Evolutionary conservation across 2,329 filamentous ascomycete genomes (phyloP), one percentile per base, ranked within the genome.

Genomic region (Exophiala lecanii-corni): DNA sequence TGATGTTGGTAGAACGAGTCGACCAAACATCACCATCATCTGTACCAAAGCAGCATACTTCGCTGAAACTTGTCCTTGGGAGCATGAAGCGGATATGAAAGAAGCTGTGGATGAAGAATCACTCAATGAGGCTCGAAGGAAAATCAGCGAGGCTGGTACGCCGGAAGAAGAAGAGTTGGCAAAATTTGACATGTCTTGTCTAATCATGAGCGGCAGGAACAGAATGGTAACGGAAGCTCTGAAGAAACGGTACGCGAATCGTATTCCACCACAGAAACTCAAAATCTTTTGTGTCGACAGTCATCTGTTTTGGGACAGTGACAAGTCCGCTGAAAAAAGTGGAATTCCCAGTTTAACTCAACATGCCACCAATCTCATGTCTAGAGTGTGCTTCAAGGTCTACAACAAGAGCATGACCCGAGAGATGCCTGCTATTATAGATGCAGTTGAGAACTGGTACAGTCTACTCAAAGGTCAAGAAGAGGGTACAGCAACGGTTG

Each of bases 201-300:
- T 49, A 9, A 6, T 42, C 9, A 46, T 46, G 5, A 21, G 36
- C 5, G 25, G 17, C 10, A 34, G 47, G 15, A 49, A 49, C 21
- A 12, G 25, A 10, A 36, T 34, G 4, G 36, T 46, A 4, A 20
- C 15, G 5, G 12, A 20, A 9, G 32, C 36, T 2, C 3, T 49
- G 28, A 19, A 26, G n/a, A 13, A 30, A 9, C 32, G 26, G 6
- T 43, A 41, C 16, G 21, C 26, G 7, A 9, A 28, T 3, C 6
- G n/a, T 3, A 13, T 46, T 5, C n/a, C 19, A 5, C 12, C 16
- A 2, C 25, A 19, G 5, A 7, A 43, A 13, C 28, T 49, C 9
- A 17, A 40, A 7, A 39, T 49, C 5, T 45, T 41, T 20, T 46
- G 43, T 25, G 36, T 49, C 12, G 47, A 49, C 31, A 45, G 36